Conservation (phyloP, 371 early-diverging fungal species). For the Apophysomyces elegans region DNA sequence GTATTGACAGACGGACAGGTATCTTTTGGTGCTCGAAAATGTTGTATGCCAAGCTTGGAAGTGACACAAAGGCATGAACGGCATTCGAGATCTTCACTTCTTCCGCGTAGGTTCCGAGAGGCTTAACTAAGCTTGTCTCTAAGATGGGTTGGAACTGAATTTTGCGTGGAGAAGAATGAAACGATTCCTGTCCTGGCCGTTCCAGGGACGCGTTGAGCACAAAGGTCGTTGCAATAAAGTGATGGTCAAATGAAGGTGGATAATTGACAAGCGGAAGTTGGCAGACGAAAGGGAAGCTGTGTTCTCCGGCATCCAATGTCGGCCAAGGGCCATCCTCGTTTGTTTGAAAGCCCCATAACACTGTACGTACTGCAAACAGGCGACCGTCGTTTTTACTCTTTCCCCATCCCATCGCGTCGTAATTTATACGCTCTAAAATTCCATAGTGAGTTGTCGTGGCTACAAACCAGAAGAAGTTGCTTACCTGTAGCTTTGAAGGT, state of each 20-base stretch:
- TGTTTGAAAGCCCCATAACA: constrained; percentile 31
- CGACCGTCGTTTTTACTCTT: constrained; percentile 25
- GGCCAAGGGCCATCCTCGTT: constrained; percentile 26
- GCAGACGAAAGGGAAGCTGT: constrained; percentile 40
- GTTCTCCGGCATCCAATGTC: constrained; percentile 35
- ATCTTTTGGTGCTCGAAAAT: constrained; percentile 22
- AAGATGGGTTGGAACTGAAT: constrained; percentile 33
- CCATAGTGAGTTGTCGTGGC: not conserved
- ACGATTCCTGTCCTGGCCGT: constrained; percentile 25
- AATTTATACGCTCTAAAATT: constrained; percentile 30
- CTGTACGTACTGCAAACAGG: constrained; percentile 36
- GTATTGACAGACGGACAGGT: constrained; percentile 5
- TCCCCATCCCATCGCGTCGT: constrained; percentile 28
- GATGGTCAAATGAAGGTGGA: constrained; percentile 32
- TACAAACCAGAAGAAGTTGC: constrained; percentile 19
- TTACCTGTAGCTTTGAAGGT: constrained; percentile 34
- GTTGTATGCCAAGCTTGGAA: constrained; percentile 32
- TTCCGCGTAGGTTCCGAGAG: not conserved
- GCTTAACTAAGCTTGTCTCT: not conserved
- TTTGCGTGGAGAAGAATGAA: constrained; percentile 27
- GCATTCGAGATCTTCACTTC: constrained; percentile 18
- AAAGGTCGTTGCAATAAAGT: constrained; percentile 31
- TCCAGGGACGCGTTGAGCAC: constrained; percentile 33
- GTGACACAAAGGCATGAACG: constrained; percentile 16
- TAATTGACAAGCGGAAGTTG: constrained; percentile 49